Evolutionary conservation across 768 basidiomycete genomes (phyloP).

Genomic region (Russula virescens): DNA sequence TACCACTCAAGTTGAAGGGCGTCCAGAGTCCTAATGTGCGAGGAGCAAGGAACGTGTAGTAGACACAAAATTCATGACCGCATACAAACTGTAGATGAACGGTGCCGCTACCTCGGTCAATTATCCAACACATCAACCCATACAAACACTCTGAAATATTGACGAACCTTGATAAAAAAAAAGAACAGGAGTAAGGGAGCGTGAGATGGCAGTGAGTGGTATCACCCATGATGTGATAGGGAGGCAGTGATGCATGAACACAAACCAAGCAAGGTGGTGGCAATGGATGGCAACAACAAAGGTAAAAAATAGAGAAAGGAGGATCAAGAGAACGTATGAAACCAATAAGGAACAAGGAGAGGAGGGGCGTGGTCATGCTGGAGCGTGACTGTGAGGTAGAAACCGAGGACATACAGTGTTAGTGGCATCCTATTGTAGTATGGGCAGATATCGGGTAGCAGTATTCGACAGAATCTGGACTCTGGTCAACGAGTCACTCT

Average conservation of each 20-base stretch:
- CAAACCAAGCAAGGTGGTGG: slow-evolving; percentile 1
- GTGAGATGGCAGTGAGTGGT: slow-evolving; percentile 8
- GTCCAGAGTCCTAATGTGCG: no score
- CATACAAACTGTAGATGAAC: not conserved
- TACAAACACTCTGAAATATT: slow-evolving; percentile 23
- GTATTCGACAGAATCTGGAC: slow-evolving; percentile 79
- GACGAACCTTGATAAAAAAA: slow-evolving; percentile 3
- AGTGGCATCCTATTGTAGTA: no score
- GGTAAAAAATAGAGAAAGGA: not conserved
- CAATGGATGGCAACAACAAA: not conserved
- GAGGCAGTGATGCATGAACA: slow-evolving; percentile 26
- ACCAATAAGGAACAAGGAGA: slow-evolving; percentile 12
- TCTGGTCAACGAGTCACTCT: slow-evolving; percentile 79
- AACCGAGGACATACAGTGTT: no score
- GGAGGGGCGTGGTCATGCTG: not conserved
- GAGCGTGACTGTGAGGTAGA: not conserved
- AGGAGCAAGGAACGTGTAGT: no score
- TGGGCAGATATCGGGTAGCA: slow-evolving; percentile 73
- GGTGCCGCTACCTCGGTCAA: not conserved
- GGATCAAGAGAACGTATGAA: slow-evolving; percentile 4
- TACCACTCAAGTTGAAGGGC: no score
- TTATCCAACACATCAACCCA: slow-evolving; percentile 15
- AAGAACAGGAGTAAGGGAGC: slow-evolving; percentile 5
- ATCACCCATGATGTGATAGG: slow-evolving; percentile 12
- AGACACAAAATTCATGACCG: slow-evolving; percentile 4